Conservation (phyloP, 1,284 basidiomycete genomes). For the Leucoagaricus sp. region DNA sequence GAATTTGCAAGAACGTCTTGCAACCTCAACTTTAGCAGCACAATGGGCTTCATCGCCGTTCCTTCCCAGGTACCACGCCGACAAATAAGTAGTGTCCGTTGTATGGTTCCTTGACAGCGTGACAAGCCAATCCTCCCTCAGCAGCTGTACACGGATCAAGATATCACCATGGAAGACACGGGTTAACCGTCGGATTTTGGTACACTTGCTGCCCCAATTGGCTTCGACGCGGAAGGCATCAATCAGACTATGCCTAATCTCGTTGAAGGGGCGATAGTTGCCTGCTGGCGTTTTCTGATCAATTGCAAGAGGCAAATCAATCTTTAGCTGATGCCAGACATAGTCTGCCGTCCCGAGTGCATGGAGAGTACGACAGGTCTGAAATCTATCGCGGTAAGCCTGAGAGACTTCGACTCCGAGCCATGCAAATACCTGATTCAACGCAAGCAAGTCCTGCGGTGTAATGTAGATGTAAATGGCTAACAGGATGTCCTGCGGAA, state of each 20-base stretch:
- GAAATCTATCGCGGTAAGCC: constrained; percentile 15
- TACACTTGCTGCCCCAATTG: constrained; percentile 12
- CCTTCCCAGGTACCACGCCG: constrained; percentile 10
- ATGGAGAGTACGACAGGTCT: constrained; percentile 53
- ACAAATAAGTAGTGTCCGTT: constrained; percentile 3
- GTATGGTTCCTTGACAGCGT: constrained; percentile 10
- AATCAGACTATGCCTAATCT: constrained; percentile 13
- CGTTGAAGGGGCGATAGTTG: constrained; percentile 10
- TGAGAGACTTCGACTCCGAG: background rate
- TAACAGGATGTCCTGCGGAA: constrained; percentile 30
- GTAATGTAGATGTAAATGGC: constrained; percentile 27
- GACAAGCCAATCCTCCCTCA: constrained; percentile 7
- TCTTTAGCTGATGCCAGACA: constrained; percentile 43
- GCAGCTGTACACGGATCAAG: constrained; percentile 10
- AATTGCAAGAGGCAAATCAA: constrained; percentile 30
- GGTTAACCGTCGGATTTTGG: constrained; percentile 7
- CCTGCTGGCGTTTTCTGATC: constrained; percentile 11
- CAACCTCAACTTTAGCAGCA: constrained; percentile 9
- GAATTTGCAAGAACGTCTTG: constrained; percentile 7
- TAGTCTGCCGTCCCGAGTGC: constrained; percentile 43
- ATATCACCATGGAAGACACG: constrained; percentile 13
- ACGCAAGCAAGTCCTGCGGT: constrained; percentile 40
- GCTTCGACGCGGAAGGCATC: constrained; percentile 13
- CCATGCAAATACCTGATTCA: constrained; percentile 40
- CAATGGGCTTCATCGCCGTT: background rate